phyloP scores from a whole-genome alignment of 352 stramenopile species.

The Globisporangium yorkense region DNA sequence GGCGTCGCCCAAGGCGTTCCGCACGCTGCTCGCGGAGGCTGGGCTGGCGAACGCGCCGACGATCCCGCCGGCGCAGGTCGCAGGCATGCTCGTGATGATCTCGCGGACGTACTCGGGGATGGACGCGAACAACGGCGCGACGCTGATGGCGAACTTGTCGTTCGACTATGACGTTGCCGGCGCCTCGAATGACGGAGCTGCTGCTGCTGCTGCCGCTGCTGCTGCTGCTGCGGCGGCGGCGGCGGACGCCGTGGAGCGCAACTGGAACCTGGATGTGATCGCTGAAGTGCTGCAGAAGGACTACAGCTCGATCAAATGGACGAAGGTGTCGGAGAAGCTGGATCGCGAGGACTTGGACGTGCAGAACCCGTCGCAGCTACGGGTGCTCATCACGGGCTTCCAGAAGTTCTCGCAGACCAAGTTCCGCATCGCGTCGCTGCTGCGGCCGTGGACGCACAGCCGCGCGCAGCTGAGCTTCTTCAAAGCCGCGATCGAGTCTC shows the following conservation, averaged over 20 bases:
- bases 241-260: slow-evolving; percentile 8
- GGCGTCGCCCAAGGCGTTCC: slow-evolving; percentile 70
- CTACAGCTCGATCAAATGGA: slow-evolving; percentile 82
- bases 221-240: slow-evolving; percentile 18
- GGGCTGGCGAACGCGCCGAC: slow-evolving; percentile 72
- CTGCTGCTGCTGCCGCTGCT: slow-evolving; percentile 16
- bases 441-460: slow-evolving; percentile 76
- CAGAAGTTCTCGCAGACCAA: slow-evolving; percentile 80
- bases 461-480: slow-evolving; percentile 73
- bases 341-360: slow-evolving; percentile 73
- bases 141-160: slow-evolving; percentile 74
- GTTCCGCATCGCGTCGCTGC: slow-evolving; percentile 63
- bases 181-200: slow-evolving; percentile 15
- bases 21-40: slow-evolving; percentile 76
- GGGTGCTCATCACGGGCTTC: slow-evolving; percentile 71
- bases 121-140: slow-evolving; percentile 60
- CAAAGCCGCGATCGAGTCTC: slow-evolving; percentile 71
- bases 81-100: slow-evolving; percentile 87
- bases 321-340: slow-evolving; percentile 81
- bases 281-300: slow-evolving; percentile 81
- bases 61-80: slow-evolving; percentile 82
- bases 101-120: slow-evolving; percentile 71
- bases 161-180: slow-evolving; percentile 54
- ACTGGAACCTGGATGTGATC: slow-evolving; percentile 84
- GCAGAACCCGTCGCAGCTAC: slow-evolving; percentile 53